Conservation (phyloP, 495 filamentous ascomycete species). For the Cetradonia linearis region DNA sequence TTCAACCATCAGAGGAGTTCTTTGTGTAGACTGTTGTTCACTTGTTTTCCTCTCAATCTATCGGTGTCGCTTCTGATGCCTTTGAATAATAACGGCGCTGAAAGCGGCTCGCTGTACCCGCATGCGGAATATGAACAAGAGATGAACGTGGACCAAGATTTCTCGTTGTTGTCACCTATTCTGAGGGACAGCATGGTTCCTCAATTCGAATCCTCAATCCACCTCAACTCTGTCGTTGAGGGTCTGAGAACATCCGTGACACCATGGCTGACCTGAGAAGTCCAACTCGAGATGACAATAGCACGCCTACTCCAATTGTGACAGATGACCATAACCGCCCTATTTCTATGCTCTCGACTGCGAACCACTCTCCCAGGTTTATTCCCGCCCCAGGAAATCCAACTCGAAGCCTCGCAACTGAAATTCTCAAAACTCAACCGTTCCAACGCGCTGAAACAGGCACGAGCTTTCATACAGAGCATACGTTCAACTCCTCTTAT, state of each 20-base stretch:
- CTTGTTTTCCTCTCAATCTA: not conserved
- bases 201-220: not conserved
- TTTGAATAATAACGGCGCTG: not conserved
- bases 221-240: not conserved
- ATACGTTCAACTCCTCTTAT: slow-evolving; percentile 6
- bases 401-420: slow-evolving; percentile 10
- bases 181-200: not conserved
- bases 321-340: slow-evolving; percentile 9
- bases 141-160: not conserved
- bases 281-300: not conserved
- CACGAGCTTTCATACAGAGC: not conserved
- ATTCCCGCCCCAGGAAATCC: slow-evolving; percentile 10
- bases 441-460: slow-evolving; percentile 4
- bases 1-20: not conserved
- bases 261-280: not conserved
- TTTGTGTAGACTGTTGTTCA: not conserved
- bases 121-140: not conserved
- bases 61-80: too few relatives aligned
- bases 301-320: slow-evolving; percentile 2
- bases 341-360: slow-evolving; percentile 6
- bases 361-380: slow-evolving; percentile 1
- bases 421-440: not conserved
- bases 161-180: not conserved
- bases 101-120: not conserved
- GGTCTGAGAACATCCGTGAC: not conserved